Percentiles rank a stretch among this genome's conserved stretches.
Evolutionary conservation across 177 flowering plant species (phyloP).

Genomic region (Vitis hybrid): DNA sequence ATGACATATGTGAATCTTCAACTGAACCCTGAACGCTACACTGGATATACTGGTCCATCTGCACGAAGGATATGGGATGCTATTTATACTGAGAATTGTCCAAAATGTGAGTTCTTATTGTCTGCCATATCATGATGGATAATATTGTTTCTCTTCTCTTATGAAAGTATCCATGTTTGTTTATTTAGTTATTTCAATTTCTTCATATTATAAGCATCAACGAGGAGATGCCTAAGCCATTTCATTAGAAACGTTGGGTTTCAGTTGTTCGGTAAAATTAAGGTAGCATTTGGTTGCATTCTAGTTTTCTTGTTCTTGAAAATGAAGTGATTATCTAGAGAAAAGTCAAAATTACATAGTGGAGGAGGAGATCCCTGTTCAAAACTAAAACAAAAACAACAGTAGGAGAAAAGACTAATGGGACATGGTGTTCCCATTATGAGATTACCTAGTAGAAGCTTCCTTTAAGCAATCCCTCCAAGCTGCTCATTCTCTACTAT

Average conservation of each 20-base stretch:
- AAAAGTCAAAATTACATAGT: not conserved
- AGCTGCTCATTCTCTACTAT: not conserved
- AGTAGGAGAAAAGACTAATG: not conserved
- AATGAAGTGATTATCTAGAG: not conserved
- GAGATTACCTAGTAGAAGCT: not conserved
- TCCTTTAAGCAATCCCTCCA: not conserved
- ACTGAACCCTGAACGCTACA: constrained; percentile 93
- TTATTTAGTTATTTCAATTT: not conserved
- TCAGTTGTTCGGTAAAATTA: too few species aligned
- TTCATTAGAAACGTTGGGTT: too few species aligned
- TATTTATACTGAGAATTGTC: constrained; percentile 88
- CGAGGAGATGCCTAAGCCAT: too few species aligned
- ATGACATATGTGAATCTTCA: constrained; percentile 98
- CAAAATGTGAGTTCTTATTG: constrained; percentile 52
- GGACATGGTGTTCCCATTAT: not conserved
- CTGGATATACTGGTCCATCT: constrained; percentile 94
- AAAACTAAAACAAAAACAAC: not conserved
- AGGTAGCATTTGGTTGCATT: not conserved
- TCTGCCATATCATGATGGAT: not conserved
- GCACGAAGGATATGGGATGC: constrained; percentile 99
- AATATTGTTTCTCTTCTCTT: too few species aligned
- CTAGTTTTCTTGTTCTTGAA: not conserved
- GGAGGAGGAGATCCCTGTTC: not conserved
- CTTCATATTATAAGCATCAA: too few species aligned
- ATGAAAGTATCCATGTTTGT: not conserved